phyloP scores from a whole-genome alignment of 129 eudicot genomes.

The Flaveria bidentis region DNA sequence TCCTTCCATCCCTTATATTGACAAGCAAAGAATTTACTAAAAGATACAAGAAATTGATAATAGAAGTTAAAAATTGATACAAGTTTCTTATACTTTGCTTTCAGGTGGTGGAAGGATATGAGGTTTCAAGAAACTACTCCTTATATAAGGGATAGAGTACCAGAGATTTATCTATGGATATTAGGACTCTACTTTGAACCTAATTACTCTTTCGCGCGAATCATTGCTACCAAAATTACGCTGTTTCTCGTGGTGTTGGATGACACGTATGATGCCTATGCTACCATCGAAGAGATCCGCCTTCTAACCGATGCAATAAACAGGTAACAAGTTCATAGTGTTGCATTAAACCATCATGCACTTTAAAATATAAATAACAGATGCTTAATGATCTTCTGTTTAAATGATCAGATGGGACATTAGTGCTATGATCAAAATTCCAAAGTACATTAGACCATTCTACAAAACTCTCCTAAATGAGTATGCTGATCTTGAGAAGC shows the following conservation, averaged over 20 bases:
- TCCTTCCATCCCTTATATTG: no score
- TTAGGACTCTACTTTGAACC: slow-evolving; percentile 45
- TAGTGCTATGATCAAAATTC: slow-evolving; percentile 31
- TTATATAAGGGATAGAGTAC: slow-evolving; percentile 41
- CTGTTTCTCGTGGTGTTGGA: slow-evolving; percentile 37
- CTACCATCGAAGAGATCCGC: slow-evolving; percentile 35
- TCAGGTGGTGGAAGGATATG: slow-evolving; percentile 50
- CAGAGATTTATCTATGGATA: slow-evolving; percentile 43
- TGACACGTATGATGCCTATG: slow-evolving; percentile 44
- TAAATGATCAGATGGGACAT: slow-evolving; percentile 35
- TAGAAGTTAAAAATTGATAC: neutral
- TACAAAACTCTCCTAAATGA: slow-evolving; percentile 26
- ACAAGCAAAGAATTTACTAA: neutral
- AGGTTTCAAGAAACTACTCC: slow-evolving; percentile 32
- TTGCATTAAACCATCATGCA: neutral
- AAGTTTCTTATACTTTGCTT: neutral
- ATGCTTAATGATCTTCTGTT: neutral
- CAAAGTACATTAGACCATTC: slow-evolving; percentile 32
- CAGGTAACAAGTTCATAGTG: slow-evolving; percentile 14
- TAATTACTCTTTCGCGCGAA: slow-evolving; percentile 37
- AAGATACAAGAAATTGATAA: neutral
- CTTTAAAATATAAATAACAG: neutral
- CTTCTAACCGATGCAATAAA: slow-evolving; percentile 35
- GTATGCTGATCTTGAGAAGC: slow-evolving; percentile 33
- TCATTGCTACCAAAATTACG: slow-evolving; percentile 30